Evolutionary conservation across 164 flowering plant genomes (phyloP).

Genomic region (Platanus orientalis): DNA sequence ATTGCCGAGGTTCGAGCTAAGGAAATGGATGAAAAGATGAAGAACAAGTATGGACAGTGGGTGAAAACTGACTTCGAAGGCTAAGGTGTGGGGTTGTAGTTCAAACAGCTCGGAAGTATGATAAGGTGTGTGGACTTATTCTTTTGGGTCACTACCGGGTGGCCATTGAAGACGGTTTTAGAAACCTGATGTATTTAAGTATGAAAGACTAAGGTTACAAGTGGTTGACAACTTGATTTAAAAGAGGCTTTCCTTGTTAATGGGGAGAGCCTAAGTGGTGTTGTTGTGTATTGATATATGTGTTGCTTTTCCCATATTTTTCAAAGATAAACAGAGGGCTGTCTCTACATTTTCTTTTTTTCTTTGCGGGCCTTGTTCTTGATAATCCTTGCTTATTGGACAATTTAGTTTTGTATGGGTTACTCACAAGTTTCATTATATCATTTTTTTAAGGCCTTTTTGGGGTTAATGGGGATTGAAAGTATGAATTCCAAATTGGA

Average conservation of each 20-base stretch:
- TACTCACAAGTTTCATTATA: no score
- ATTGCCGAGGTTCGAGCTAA: conserved; percentile 46
- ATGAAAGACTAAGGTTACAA: not conserved
- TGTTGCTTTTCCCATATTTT: no score
- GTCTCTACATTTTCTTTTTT: no score
- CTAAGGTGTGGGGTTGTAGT: not conserved
- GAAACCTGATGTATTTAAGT: not conserved
- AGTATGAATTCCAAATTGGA: no score
- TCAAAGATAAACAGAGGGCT: no score
- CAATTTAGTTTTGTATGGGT: no score
- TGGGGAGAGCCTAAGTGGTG: conserved; percentile 1
- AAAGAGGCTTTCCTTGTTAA: not conserved
- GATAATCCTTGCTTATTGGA: no score
- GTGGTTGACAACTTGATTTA: no score
- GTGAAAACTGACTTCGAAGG: conserved; percentile 63
- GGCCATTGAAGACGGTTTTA: conserved; percentile 15
- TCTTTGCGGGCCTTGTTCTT: no score
- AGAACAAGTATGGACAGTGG: conserved; percentile 59
- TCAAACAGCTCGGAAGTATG: no score
- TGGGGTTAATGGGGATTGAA: no score
- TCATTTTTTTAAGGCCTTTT: no score
- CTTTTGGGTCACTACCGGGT: conserved; percentile 28
- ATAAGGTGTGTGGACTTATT: not conserved
- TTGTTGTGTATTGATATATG: not conserved
- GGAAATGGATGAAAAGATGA: conserved; percentile 66